Conservation (phyloP, 768 basidiomycete species). For the Lactifluus subvellereus region DNA sequence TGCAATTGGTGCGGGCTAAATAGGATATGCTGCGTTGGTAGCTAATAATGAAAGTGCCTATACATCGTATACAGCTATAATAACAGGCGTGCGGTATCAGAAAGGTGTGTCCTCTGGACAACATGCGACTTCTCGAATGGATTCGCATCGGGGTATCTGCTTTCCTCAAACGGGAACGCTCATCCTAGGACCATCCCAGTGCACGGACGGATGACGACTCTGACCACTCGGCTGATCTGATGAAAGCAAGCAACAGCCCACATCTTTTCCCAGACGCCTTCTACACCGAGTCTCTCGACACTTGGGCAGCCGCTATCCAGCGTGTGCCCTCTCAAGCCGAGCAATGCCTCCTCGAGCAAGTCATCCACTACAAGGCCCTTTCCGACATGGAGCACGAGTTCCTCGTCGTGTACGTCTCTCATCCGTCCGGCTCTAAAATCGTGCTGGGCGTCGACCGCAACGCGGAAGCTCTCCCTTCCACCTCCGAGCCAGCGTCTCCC, state of each 20-base stretch:
- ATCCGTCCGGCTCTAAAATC: conserved; percentile 18
- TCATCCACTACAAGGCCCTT: conserved; percentile 23
- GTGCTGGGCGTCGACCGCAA: conserved; percentile 24
- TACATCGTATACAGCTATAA: too few species aligned
- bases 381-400: conserved; percentile 25
- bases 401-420: conserved; percentile 15
- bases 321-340: not conserved
- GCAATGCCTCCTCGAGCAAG: conserved; percentile 13
- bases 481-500: not conserved
- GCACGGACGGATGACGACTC: not conserved
- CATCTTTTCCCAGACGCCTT: conserved; percentile 13
- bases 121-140: not conserved
- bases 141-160: not conserved
- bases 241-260: not conserved
- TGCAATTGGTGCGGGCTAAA: too few species aligned
- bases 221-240: not conserved
- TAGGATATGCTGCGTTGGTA: too few species aligned
- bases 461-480: not conserved
- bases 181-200: not conserved
- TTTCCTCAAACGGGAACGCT: not conserved
- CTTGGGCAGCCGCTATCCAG: conserved; percentile 19
- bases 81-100: too few species aligned
- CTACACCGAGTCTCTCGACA: conserved; percentile 11
- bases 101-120: too few species aligned
- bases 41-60: too few species aligned